Evolutionary conservation across 768 basidiomycete genomes (phyloP), one percentile per base, ranked within the genome.

Genomic region (Hygrophorus pudorinus): DNA sequence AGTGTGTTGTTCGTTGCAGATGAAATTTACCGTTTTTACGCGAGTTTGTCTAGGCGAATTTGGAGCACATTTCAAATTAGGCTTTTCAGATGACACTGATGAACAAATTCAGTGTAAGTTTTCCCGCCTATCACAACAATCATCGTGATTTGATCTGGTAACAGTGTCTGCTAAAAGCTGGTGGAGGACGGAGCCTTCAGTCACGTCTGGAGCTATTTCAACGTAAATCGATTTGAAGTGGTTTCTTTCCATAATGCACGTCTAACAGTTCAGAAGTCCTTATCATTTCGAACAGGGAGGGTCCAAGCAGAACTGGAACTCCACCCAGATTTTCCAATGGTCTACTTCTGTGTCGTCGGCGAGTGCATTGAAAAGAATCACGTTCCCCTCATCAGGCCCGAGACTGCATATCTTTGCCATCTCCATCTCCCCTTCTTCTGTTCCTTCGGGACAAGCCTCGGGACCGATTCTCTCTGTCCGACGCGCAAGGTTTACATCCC

Each of bases 401-500:
- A 62, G 70, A 29, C 61, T 75, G 4, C 72, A 73, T 45, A 41
- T 73, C 11, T 73, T 73, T 31, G 70, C 65, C 0, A 57, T 75
- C 42, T 64, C 72, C 1, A 52, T 73, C 20, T 61, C 72, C 0
- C 63, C 60, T 5, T 58, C 67, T 1, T 41, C 48, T 17, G 21
- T 48, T 14, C 20, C 42, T 4, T 33, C 10, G 12, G 34, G 48
- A 24, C 37, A 49, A 11, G 51, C 46, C 2, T 46, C 54, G 1
- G 38, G 46, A 0, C 63, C 66, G 0, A 57, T 53, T 0, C 59
- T 76, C 21, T 60, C 66, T 13, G 52, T 75, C 39, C 70, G 70
- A 21, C 59, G 58, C 10, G 67, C 65, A 1, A 60, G 65, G 9
- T 75, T 74, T 43, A 67, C 68, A 6, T 66, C 64, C 0, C 64